Evolutionary conservation across 2,329 filamentous ascomycete genomes (phyloP).

Genomic region (Juglanconis juglandina): DNA sequence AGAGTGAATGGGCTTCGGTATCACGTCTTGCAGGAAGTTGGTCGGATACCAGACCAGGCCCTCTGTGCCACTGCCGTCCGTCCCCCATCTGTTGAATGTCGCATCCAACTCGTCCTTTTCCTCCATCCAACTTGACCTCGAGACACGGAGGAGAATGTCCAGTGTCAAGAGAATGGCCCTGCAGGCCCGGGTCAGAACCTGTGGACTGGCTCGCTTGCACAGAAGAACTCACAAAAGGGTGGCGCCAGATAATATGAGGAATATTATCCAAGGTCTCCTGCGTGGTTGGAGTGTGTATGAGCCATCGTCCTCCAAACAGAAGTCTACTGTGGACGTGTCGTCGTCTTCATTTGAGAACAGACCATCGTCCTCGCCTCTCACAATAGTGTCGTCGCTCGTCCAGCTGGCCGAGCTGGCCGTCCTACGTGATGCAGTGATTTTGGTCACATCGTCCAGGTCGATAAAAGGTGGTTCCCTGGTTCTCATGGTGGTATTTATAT

Average conservation of each 20-base stretch:
- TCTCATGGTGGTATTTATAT: neutral
- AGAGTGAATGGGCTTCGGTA: constrained; percentile 58
- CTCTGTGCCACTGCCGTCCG: constrained; percentile 33
- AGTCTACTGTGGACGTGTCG: neutral
- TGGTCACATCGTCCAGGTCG: neutral
- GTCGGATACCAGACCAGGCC: constrained; percentile 44
- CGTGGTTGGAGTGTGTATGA: neutral
- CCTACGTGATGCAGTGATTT: neutral
- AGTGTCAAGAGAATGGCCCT: constrained; percentile 13
- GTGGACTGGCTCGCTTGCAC: neutral
- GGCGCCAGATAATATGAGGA: neutral
- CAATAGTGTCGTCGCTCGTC: constrained; percentile 10
- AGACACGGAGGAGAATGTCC: constrained; percentile 18
- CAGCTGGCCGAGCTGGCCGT: constrained; percentile 5
- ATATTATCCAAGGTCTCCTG: constrained; percentile 5
- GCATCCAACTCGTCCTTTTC: constrained; percentile 25
- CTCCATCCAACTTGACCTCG: constrained; percentile 6
- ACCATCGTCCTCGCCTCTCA: neutral
- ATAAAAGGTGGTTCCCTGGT: neutral
- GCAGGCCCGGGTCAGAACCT: neutral
- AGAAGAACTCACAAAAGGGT: constrained; percentile 6
- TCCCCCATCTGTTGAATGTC: constrained; percentile 34
- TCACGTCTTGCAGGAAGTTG: constrained; percentile 45
- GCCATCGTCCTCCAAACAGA: neutral
- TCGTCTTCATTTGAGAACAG: neutral